A percentile compares a stretch with the other conserved stretches of the same genome.
These are phyloP conservation scores for Neolentinus lepideus DNA, from an alignment of 1,284 basidiomycete species.

Conservation along the genomic window DNA sequence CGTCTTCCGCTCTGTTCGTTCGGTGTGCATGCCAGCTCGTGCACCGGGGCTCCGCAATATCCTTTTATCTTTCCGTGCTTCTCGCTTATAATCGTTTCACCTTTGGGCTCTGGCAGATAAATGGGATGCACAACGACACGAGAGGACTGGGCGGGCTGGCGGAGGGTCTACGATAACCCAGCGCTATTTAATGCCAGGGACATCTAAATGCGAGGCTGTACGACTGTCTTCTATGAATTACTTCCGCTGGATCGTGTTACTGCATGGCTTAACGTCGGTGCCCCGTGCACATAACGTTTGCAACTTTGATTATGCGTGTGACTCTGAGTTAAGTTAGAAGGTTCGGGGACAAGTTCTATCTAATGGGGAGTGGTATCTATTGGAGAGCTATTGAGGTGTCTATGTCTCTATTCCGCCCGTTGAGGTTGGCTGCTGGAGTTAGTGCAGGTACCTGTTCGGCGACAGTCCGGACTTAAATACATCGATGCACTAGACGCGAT, in stretches of 20 bases:
- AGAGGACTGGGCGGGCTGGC: too few relatives aligned
- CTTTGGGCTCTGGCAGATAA: too few relatives aligned
- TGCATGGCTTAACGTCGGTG: background rate
- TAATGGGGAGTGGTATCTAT: background rate
- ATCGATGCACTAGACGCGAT: background rate
- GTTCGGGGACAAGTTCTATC: background rate
- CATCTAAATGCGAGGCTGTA: too few relatives aligned
- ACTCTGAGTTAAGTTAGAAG: background rate
- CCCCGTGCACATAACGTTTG: background rate
- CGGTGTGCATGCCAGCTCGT: too few relatives aligned
- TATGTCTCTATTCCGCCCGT: background rate
- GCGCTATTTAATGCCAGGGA: background rate
- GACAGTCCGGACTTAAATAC: background rate
- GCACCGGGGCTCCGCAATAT: too few relatives aligned
- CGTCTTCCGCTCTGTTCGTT: too few relatives aligned
- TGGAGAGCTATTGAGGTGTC: too few relatives aligned
- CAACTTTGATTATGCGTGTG: background rate
- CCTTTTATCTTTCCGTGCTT: too few relatives aligned
- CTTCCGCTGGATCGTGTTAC: background rate
- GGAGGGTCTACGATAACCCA: constrained; percentile 48
- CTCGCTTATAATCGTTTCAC: too few relatives aligned
- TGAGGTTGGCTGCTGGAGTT: background rate
- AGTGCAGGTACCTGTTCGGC: background rate
- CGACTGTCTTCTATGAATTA: too few relatives aligned
- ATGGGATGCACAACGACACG: too few relatives aligned